A percentile compares a stretch with the other conserved stretches of the same genome.
Conservation (phyloP, 176 grass and related monocot genomes). For the Rhynchospora breviuscula region DNA sequence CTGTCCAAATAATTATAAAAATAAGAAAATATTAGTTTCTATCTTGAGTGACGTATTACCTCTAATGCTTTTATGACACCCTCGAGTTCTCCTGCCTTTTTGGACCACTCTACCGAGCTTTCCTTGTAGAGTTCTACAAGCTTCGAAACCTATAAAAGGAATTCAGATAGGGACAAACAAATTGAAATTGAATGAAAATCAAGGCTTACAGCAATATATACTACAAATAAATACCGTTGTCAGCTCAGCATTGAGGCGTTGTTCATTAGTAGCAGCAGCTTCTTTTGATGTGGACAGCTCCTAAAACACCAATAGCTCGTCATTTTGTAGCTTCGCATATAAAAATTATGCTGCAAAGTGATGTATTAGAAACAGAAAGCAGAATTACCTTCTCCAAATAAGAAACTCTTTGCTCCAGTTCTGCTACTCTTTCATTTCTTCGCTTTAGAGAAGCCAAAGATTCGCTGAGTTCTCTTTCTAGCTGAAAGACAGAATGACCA, state of each 20-base stretch:
- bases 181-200: background rate
- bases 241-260: conserved; percentile 55
- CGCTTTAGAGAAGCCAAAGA: conserved; percentile 62
- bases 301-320: conserved; percentile 43
- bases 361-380: conserved; percentile 10
- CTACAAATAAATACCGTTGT: conserved; percentile 47
- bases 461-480: conserved; percentile 76
- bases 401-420: conserved; percentile 69
- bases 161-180: background rate
- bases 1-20: background rate
- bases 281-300: conserved; percentile 73
- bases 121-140: conserved; percentile 88
- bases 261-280: conserved; percentile 64
- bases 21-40: background rate
- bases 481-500: conserved; percentile 38
- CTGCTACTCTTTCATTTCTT: conserved; percentile 50
- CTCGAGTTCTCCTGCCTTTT: conserved; percentile 83
- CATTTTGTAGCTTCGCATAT: background rate
- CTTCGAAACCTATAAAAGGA: conserved; percentile 65
- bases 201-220: background rate
- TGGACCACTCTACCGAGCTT: conserved; percentile 88
- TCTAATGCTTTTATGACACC: conserved; percentile 99
- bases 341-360: background rate
- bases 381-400: conserved; percentile 74
- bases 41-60: conserved; percentile 39